These are phyloP conservation scores for Puccinia horiana DNA, from an alignment of 1,284 basidiomycete genomes.

Conservation along the genomic window DNA sequence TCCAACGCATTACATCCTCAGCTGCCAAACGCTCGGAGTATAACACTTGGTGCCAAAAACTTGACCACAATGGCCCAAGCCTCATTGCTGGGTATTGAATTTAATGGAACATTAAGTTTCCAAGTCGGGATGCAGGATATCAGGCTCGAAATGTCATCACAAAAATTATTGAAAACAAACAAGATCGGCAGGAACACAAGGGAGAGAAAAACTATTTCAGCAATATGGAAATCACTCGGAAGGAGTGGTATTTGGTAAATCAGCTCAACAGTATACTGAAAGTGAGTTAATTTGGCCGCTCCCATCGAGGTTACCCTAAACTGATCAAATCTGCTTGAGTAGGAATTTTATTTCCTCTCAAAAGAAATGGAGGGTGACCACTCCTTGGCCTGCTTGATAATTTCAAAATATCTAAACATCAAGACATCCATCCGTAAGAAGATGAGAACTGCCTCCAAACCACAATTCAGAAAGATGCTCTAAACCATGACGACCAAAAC, in stretches of 20 bases:
- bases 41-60: background rate
- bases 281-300: background rate
- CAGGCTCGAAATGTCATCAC: background rate
- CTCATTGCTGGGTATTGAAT: constrained; percentile 24
- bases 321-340: background rate
- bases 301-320: background rate
- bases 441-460: background rate
- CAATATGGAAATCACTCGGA: background rate
- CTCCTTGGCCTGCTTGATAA: no score
- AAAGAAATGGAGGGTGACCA: no score
- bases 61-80: background rate
- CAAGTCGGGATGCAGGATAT: constrained; percentile 1
- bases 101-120: constrained; percentile 19
- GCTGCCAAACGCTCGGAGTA: background rate
- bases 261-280: background rate
- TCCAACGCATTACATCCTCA: background rate
- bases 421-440: background rate
- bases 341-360: constrained; percentile 1
- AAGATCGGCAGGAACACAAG: background rate
- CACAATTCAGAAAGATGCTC: background rate
- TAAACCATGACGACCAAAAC: background rate
- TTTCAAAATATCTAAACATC: background rate
- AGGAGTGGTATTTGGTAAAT: background rate
- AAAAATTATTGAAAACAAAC: background rate
- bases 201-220: background rate